These are phyloP conservation scores for Lyophyllum semitale DNA, from an alignment of 768 basidiomycete species.

Conservation along the genomic window DNA sequence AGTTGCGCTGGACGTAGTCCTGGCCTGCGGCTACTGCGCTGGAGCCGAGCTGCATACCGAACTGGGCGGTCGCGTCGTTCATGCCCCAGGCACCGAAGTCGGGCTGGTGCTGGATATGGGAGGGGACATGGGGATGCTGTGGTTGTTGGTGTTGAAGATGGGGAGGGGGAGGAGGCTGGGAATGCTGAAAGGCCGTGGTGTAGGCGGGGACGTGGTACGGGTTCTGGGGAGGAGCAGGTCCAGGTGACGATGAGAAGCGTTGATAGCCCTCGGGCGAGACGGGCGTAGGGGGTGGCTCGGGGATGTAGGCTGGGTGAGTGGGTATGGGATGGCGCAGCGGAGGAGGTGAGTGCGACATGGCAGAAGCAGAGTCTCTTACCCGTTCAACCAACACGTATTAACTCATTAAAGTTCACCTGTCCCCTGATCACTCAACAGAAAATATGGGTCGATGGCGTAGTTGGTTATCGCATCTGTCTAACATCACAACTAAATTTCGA, in stretches of 20 bases:
- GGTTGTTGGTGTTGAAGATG: conserved; percentile 20
- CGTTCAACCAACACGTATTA: background rate
- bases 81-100: conserved; percentile 81
- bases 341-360: conserved; percentile 58
- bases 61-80: conserved; percentile 91
- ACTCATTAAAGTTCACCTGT: background rate
- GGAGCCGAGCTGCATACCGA: conserved; percentile 94
- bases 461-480: conserved; percentile 75
- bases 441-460: conserved; percentile 59
- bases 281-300: conserved; percentile 78
- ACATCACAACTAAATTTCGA: conserved; percentile 1
- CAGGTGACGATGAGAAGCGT: conserved; percentile 67
- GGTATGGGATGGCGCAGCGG: conserved; percentile 88
- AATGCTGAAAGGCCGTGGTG: conserved; percentile 51
- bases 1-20: conserved; percentile 92
- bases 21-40: conserved; percentile 92
- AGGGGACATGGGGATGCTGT: conserved; percentile 8
- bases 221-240: conserved; percentile 30
- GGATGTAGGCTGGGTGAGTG: conserved; percentile 84
- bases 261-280: conserved; percentile 76
- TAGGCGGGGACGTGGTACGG: conserved; percentile 46
- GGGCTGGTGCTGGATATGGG: conserved; percentile 31
- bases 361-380: background rate
- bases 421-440: no score
- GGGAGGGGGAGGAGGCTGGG: conserved; percentile 24